Evolutionary conservation across 495 filamentous ascomycete genomes (phyloP), one percentile per base, ranked within the genome.

Genomic region (Friedmanniomyces endolithicus): DNA sequence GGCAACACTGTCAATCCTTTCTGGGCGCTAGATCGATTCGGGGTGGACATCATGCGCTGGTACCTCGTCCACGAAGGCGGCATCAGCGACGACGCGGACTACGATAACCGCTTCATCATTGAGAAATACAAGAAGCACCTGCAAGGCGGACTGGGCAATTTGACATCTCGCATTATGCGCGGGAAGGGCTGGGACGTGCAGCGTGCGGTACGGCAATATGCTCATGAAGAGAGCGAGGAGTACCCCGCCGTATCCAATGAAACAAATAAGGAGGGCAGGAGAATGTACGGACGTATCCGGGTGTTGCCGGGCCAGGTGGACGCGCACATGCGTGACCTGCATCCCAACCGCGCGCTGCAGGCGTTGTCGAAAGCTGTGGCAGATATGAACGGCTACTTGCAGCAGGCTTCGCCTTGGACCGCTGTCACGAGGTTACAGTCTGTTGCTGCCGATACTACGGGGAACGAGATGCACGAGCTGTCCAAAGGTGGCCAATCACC

Each of bases 1-100:
- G 94, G 94, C 48, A 97, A 94, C 67, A 90, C 89, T 22, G 92
- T 98, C 19, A 95, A 95, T 63, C 92, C 92, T 0, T 88, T 94
- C 66, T 88, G 88, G 61, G 92, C 92, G 4, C 78, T 97, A 50
- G 81, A 95, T 29, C 78, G 90, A 16, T 97, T 88, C 66, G 90
- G 87, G 14, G 75, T 86, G 1, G 92, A 98, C 70, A 73, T 79
- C 1, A 84, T 96, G 79, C 82, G 92, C 0, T 95, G 83, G 67
- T 98, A 88, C 71, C 73, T 98, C 50, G 76, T 84, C 19, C 78
- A 82, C 56, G 82, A 87, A 57, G 90, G 88, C 9, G 81, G 82
- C 4, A 75, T 96, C 31, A 63, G 65, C 12, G 70, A 85, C 48
- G 92, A 98, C 64, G 72, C 87, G 0, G 82, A 90, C 62, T 98